phyloP scores from a whole-genome alignment of 2,329 filamentous ascomycete species.

The Hypoxylon sp. region DNA sequence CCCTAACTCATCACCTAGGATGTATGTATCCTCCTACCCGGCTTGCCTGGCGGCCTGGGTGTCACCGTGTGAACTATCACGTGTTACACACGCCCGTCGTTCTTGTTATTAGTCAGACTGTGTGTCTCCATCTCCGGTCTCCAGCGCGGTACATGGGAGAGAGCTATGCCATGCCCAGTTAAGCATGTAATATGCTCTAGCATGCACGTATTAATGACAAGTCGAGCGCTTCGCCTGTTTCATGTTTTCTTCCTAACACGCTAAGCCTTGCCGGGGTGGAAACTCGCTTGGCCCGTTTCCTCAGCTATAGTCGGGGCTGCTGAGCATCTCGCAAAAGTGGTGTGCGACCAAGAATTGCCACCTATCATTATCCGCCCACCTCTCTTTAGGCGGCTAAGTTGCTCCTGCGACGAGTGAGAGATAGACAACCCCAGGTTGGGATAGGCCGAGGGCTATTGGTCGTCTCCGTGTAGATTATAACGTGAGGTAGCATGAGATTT shows the following conservation, averaged over 20 bases:
- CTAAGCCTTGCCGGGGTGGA: constrained; percentile 8
- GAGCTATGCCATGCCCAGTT: neutral
- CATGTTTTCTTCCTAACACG: constrained; percentile 16
- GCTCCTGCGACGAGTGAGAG: constrained; percentile 28
- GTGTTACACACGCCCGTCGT: constrained; percentile 24
- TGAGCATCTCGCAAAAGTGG: neutral
- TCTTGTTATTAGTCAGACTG: neutral
- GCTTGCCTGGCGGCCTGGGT: no score
- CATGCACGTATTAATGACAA: constrained; percentile 3
- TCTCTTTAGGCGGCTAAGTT: constrained; percentile 32
- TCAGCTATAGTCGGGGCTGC: constrained; percentile 14
- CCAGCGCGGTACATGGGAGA: no score
- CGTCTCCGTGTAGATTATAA: constrained; percentile 29
- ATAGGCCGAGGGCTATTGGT: constrained; percentile 29
- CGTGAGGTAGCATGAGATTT: constrained; percentile 34
- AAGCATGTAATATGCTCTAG: neutral
- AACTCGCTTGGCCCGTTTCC: constrained; percentile 7
- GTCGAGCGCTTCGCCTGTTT: constrained; percentile 16
- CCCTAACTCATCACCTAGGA: no score
- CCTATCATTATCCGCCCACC: constrained; percentile 27
- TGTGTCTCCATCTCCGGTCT: neutral
- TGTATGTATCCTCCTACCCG: neutral
- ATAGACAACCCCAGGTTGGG: constrained; percentile 14
- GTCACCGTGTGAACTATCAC: constrained; percentile 36
- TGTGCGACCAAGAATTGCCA: constrained; percentile 18